These are phyloP conservation scores for Magnolia changhungtana DNA, from an alignment of 164 flowering plant species.

Conservation along the genomic window DNA sequence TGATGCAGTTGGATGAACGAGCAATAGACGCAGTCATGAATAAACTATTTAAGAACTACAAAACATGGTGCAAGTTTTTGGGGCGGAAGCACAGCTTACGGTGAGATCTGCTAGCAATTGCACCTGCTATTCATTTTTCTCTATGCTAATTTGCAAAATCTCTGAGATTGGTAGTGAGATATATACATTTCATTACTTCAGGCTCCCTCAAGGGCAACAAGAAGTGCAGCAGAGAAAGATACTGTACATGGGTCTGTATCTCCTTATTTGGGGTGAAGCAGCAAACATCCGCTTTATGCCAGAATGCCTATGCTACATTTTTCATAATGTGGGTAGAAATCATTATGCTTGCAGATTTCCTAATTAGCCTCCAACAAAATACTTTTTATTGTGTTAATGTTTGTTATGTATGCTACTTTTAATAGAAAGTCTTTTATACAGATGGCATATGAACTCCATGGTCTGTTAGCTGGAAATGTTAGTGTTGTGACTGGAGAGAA, in stretches of 20 bases:
- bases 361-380: background rate
- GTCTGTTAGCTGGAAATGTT: slow-evolving; percentile 93
- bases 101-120: slow-evolving; percentile 32
- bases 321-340: slow-evolving; percentile 73
- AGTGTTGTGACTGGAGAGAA: slow-evolving; percentile 96
- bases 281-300: slow-evolving; percentile 98
- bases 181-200: slow-evolving; percentile 19
- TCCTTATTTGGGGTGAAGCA: slow-evolving; percentile 99
- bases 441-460: slow-evolving; percentile 99
- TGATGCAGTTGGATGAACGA: slow-evolving; percentile 82
- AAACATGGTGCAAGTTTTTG: slow-evolving; percentile 95
- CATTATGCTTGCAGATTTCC: background rate
- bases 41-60: slow-evolving; percentile 90
- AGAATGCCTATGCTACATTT: slow-evolving; percentile 94
- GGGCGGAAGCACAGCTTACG: slow-evolving; percentile 89
- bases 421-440: slow-evolving; percentile 18
- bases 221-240: slow-evolving; percentile 91
- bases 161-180: background rate
- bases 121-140: background rate
- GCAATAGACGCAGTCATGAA: slow-evolving; percentile 88
- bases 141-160: background rate
- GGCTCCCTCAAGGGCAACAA: slow-evolving; percentile 84
- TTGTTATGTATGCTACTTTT: background rate
- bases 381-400: background rate
- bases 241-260: slow-evolving; percentile 93